Percentiles rank a stretch among this genome's conserved stretches.
phyloP scores from a whole-genome alignment of 352 stramenopile species.

The Globisporangium mamillatum region DNA sequence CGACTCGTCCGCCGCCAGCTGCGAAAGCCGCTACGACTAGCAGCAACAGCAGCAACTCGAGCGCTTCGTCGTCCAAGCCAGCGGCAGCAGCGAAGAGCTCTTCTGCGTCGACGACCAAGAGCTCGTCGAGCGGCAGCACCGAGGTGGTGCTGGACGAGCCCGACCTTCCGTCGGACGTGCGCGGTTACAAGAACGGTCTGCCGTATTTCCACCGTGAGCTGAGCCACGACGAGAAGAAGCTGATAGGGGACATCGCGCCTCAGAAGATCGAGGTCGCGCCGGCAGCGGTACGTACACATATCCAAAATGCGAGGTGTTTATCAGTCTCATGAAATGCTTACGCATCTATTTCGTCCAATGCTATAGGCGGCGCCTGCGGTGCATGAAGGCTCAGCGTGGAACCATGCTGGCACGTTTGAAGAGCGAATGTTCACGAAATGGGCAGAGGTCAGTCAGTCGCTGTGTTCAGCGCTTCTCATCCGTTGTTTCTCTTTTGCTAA shows the following conservation, averaged over 20 bases:
- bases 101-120: constrained; percentile 18
- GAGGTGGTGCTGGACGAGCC: constrained; percentile 69
- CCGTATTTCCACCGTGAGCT: constrained; percentile 98
- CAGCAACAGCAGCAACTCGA: constrained; percentile 2
- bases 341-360: background rate
- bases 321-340: background rate
- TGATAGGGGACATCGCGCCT: constrained; percentile 95
- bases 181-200: constrained; percentile 82
- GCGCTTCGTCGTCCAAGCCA: background rate
- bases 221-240: constrained; percentile 92
- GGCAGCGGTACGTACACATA: constrained; percentile 19
- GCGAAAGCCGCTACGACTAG: background rate
- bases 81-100: background rate
- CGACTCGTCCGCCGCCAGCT: constrained; percentile 21
- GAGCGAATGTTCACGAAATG: constrained; percentile 86
- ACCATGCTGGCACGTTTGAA: constrained; percentile 91
- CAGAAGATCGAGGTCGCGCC: constrained; percentile 72
- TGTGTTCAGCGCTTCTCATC: background rate
- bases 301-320: background rate
- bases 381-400: constrained; percentile 90
- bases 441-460: constrained; percentile 39
- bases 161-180: constrained; percentile 54
- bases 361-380: constrained; percentile 21
- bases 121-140: constrained; percentile 20
- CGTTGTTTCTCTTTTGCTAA: background rate